Evolutionary conservation across 1,284 basidiomycete genomes (phyloP).

Genomic region (Malassezia brasiliensis): DNA sequence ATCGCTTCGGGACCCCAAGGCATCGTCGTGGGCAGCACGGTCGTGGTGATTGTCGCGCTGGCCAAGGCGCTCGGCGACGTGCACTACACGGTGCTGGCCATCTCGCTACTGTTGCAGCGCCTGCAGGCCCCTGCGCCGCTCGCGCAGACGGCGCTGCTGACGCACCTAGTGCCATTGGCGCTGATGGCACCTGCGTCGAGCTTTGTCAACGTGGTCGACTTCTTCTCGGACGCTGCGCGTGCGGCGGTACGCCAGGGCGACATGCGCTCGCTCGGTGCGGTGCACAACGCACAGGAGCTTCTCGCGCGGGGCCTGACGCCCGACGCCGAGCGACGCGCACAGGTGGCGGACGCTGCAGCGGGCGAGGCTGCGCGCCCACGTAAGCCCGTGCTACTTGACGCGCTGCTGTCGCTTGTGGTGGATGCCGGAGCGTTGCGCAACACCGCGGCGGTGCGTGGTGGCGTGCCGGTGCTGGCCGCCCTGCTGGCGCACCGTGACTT

Average conservation of each 20-base stretch:
- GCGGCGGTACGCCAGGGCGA: constrained; percentile 52
- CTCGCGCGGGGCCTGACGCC: constrained; percentile 26
- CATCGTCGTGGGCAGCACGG: constrained; percentile 76
- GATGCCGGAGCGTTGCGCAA: constrained; percentile 53
- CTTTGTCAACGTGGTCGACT: constrained; percentile 73
- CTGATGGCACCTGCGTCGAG: constrained; percentile 65
- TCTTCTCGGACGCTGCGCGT: constrained; percentile 75
- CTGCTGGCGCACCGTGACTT: constrained; percentile 69
- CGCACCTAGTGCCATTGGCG: constrained; percentile 81
- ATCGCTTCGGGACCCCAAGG: constrained; percentile 54
- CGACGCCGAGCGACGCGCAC: constrained; percentile 9
- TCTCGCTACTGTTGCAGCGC: constrained; percentile 85
- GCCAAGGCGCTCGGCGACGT: constrained; percentile 35
- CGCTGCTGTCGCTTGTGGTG: constrained; percentile 72
- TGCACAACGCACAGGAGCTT: constrained; percentile 32
- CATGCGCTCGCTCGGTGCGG: constrained; percentile 41
- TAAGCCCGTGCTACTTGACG: constrained; percentile 60
- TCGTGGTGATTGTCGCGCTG: constrained; percentile 50
- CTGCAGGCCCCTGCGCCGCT: constrained; percentile 70
- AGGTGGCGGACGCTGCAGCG: constrained; percentile 5
- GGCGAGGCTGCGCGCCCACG: constrained; percentile 6
- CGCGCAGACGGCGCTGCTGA: constrained; percentile 80
- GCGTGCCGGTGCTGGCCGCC: constrained; percentile 69
- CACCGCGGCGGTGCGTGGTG: constrained; percentile 16
- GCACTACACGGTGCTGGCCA: constrained; percentile 47